phyloP scores from a whole-genome alignment of 768 basidiomycete species.

The Rhodotorula kratochvilovae region DNA sequence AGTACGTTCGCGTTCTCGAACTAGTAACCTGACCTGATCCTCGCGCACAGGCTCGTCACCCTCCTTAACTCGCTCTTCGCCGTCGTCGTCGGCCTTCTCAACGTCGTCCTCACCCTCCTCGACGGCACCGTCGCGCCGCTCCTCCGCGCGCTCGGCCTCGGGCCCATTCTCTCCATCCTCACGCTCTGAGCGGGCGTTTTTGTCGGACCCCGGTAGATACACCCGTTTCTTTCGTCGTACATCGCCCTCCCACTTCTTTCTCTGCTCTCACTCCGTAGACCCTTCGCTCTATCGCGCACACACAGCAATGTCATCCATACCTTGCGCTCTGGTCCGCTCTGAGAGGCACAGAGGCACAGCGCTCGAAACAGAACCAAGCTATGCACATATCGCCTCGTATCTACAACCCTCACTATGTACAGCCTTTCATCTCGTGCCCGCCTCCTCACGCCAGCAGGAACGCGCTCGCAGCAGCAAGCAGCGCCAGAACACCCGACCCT shows the following conservation, averaged over 20 bases:
- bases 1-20: not conserved
- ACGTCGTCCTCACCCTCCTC: constrained; percentile 19
- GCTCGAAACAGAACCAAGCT: too few species aligned
- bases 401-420: too few species aligned
- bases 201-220: too few species aligned
- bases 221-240: not conserved
- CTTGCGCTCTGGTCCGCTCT: too few species aligned
- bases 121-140: constrained; percentile 12
- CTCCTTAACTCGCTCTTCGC: constrained; percentile 9
- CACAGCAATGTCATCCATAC: too few species aligned
- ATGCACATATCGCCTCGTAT: too few species aligned
- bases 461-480: not conserved
- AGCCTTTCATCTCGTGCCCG: too few species aligned
- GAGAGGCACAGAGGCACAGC: too few species aligned
- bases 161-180: constrained; percentile 7
- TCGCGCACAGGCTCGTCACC: not conserved
- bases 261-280: not conserved
- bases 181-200: constrained; percentile 20
- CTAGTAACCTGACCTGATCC: not conserved
- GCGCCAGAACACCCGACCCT: not conserved
- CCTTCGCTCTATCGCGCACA: too few species aligned
- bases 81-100: constrained; percentile 12
- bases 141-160: constrained; percentile 12
- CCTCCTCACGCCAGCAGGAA: too few species aligned
- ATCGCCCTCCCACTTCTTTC: not conserved